Evolutionary conservation across 2,329 filamentous ascomycete species (phyloP).

Genomic region (Fusarium multiceps): DNA sequence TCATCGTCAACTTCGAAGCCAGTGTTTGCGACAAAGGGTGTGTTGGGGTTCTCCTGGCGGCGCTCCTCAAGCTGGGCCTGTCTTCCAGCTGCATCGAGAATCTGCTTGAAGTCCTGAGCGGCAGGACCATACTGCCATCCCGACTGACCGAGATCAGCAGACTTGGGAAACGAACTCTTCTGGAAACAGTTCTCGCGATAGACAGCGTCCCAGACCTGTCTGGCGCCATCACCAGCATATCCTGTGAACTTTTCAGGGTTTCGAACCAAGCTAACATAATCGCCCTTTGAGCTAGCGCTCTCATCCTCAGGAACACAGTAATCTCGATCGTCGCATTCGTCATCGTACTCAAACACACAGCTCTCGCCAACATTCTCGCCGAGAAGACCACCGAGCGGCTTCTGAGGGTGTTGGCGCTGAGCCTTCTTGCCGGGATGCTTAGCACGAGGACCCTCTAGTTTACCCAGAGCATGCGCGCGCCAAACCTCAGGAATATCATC

Average conservation of each 20-base stretch:
- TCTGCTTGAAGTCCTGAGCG: constrained; percentile 69
- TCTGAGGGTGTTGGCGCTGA: constrained; percentile 75
- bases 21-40: constrained; percentile 70
- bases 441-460: constrained; percentile 91
- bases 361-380: constrained; percentile 92
- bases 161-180: constrained; percentile 70
- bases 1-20: constrained; percentile 86
- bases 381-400: constrained; percentile 82
- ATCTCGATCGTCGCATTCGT: constrained; percentile 95
- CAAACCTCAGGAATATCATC: constrained; percentile 92
- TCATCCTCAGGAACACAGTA: constrained; percentile 98
- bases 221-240: constrained; percentile 84
- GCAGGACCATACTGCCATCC: constrained; percentile 61
- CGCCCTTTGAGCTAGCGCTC: constrained; percentile 84
- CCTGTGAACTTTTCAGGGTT: constrained; percentile 98
- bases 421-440: constrained; percentile 82
- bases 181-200: constrained; percentile 98
- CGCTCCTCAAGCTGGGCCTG: constrained; percentile 70
- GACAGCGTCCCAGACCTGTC: constrained; percentile 95
- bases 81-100: constrained; percentile 68
- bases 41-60: constrained; percentile 58
- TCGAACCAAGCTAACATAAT: constrained; percentile 93
- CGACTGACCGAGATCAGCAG: constrained; percentile 64
- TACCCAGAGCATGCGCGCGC: constrained; percentile 91
- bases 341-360: constrained; percentile 96